A percentile compares a stretch with the other conserved stretches of the same genome.
Conservation (phyloP, 768 basidiomycete species). For the Mycena latifolia region DNA sequence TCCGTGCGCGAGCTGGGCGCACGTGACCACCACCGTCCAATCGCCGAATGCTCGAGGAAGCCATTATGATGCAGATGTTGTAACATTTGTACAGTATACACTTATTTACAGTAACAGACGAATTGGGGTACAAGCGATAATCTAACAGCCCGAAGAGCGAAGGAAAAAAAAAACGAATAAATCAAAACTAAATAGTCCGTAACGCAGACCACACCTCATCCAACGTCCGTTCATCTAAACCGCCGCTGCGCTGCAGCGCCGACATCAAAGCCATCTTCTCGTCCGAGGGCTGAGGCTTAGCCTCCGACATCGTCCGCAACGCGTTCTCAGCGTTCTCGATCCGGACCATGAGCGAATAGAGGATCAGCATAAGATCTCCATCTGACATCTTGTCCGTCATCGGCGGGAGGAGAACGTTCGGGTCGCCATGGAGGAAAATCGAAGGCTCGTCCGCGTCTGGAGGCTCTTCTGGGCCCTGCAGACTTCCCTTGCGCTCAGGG, state of each 20-base stretch:
- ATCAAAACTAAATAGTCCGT: slow-evolving; percentile 39
- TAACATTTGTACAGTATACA: slow-evolving; percentile 28
- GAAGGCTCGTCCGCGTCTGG: slow-evolving; percentile 44
- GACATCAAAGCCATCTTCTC: slow-evolving; percentile 49
- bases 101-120: slow-evolving; percentile 22
- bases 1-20: slow-evolving; percentile 45
- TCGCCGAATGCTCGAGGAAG: too few relatives aligned
- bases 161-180: slow-evolving; percentile 32
- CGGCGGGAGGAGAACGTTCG: slow-evolving; percentile 73
- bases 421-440: slow-evolving; percentile 67
- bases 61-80: too few relatives aligned
- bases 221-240: slow-evolving; percentile 63
- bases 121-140: slow-evolving; percentile 11
- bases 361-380: slow-evolving; percentile 75
- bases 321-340: slow-evolving; percentile 78
- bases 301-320: slow-evolving; percentile 44
- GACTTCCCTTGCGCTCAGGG: slow-evolving; percentile 60
- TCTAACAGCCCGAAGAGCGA: slow-evolving; percentile 24
- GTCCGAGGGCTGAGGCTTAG: slow-evolving; percentile 31
- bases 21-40: slow-evolving; percentile 9
- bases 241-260: slow-evolving; percentile 50
- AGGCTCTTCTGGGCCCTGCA: slow-evolving; percentile 34
- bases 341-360: slow-evolving; percentile 81
- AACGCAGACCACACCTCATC: slow-evolving; percentile 53
- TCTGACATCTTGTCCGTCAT: slow-evolving; percentile 80